Percentiles rank a stretch among this genome's conserved stretches.
Conservation (phyloP, 2,329 filamentous ascomycete genomes). For the Alternaria sp. region DNA sequence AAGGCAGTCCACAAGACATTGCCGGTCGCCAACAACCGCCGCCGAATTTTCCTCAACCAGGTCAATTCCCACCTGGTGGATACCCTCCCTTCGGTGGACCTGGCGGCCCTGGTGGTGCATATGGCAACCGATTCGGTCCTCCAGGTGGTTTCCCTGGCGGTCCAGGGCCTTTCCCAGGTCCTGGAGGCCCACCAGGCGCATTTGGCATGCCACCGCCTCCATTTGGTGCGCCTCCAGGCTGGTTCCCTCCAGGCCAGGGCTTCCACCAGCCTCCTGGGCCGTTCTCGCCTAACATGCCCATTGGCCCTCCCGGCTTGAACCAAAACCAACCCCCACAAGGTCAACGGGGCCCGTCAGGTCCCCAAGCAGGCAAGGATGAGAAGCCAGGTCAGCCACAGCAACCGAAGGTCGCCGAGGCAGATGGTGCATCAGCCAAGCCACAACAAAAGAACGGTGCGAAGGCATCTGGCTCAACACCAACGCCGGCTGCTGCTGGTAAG, state of each 20-base stretch:
- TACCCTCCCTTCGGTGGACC: slow-evolving; percentile 53
- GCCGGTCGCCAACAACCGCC: slow-evolving; percentile 49
- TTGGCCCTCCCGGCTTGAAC: slow-evolving; percentile 63
- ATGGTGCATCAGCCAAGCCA: slow-evolving; percentile 55
- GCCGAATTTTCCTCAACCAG: slow-evolving; percentile 50
- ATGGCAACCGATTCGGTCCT: slow-evolving; percentile 57
- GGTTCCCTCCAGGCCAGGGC: slow-evolving; percentile 80
- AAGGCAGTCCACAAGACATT: slow-evolving; percentile 31
- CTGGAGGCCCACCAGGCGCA: slow-evolving; percentile 57
- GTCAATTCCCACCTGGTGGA: slow-evolving; percentile 53
- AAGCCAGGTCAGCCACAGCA: slow-evolving; percentile 35
- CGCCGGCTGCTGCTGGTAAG: slow-evolving; percentile 54
- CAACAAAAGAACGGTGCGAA: slow-evolving; percentile 64
- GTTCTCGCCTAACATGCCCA: slow-evolving; percentile 68
- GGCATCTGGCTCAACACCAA: slow-evolving; percentile 34
- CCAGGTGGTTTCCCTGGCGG: slow-evolving; percentile 56
- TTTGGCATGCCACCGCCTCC: slow-evolving; percentile 73
- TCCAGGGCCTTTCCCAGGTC: slow-evolving; percentile 57
- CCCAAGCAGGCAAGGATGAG: slow-evolving; percentile 39
- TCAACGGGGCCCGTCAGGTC: slow-evolving; percentile 45
- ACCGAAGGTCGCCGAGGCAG: slow-evolving; percentile 54
- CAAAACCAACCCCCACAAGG: slow-evolving; percentile 52
- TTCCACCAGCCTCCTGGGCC: slow-evolving; percentile 74
- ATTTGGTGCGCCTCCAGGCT: slow-evolving; percentile 75
- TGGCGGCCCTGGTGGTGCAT: slow-evolving; percentile 45